A percentile compares a stretch with the other conserved stretches of the same genome.
phyloP scores from a whole-genome alignment of 768 basidiomycete species.

The Naganishia vaughanmartiniae region DNA sequence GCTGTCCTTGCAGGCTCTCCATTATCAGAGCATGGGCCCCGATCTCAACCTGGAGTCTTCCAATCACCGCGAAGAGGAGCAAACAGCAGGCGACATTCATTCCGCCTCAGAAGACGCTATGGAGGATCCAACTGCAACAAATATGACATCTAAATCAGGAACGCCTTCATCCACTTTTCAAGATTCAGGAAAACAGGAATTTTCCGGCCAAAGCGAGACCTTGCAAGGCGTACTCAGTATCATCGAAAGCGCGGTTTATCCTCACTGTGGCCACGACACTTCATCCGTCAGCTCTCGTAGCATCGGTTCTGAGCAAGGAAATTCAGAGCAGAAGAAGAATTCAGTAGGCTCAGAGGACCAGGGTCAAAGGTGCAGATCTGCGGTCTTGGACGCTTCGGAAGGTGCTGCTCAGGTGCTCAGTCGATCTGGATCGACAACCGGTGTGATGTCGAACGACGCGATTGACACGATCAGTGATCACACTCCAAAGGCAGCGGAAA shows the following conservation, averaged over 20 bases:
- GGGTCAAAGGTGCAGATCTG: not conserved
- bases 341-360: not conserved
- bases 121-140: not conserved
- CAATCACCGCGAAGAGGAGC: not conserved
- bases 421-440: not conserved
- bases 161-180: not conserved
- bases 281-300: not conserved
- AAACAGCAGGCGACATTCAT: not conserved
- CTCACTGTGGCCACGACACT: not conserved
- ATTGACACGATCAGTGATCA: not conserved
- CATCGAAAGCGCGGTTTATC: slow-evolving; percentile 6
- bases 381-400: not conserved
- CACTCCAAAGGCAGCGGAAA: not conserved
- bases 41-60: not conserved
- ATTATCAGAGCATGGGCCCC: not conserved
- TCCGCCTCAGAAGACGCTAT: not conserved
- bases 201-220: not conserved
- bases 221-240: slow-evolving; percentile 9
- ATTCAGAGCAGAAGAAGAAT: not conserved
- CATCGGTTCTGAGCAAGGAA: not conserved
- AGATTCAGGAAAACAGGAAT: not conserved
- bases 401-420: not conserved
- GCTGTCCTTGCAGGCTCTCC: not conserved
- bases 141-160: not conserved
- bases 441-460: not conserved